Conservation (phyloP, 2,329 filamentous ascomycete species). For the Dothistroma septosporum region DNA sequence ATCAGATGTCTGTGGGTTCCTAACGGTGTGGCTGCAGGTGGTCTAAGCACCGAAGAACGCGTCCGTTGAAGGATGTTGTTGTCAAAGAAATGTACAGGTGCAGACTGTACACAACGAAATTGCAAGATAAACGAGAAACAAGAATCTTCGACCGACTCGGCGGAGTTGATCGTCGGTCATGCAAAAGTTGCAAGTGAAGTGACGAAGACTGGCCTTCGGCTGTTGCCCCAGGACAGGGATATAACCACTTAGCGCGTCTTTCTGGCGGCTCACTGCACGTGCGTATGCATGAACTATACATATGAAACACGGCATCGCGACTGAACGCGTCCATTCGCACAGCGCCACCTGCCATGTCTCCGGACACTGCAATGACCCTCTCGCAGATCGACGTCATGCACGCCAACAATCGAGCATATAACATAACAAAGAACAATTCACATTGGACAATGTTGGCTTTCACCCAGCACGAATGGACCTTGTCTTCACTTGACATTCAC, state of each 20-base stretch:
- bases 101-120: neutral
- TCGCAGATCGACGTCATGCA: neutral
- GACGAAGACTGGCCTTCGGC: neutral
- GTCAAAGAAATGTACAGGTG: neutral
- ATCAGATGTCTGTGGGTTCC: neutral
- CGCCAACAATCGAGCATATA: neutral
- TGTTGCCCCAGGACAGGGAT: neutral
- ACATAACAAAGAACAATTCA: neutral
- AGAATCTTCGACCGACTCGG: neutral
- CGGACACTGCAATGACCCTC: neutral
- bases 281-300: neutral
- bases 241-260: too few relatives aligned
- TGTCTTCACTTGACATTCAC: neutral
- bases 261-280: too few relatives aligned
- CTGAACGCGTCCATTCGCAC: neutral
- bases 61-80: neutral
- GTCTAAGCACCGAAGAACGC: neutral
- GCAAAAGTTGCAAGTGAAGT: neutral
- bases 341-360: neutral
- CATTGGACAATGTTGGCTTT: neutral
- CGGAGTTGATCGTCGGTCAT: neutral
- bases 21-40: slow-evolving; percentile 1
- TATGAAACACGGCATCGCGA: neutral
- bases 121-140: neutral
- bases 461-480: neutral